These are phyloP conservation scores for Ophiorrhiza pumila DNA, from an alignment of 257 asterid species.

Conservation along the genomic window DNA sequence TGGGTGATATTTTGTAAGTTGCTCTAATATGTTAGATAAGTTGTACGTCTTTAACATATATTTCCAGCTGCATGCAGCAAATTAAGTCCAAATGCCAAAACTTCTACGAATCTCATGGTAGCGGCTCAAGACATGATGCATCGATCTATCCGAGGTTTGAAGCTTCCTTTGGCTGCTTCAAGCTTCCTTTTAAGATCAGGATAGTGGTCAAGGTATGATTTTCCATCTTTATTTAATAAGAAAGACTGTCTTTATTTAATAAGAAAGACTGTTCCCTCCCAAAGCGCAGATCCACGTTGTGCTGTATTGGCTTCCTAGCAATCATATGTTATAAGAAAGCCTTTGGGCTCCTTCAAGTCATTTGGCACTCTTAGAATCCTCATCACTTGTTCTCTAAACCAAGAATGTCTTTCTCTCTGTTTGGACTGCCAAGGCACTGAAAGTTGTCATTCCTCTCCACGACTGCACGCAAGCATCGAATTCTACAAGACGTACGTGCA, in stretches of 20 bases:
- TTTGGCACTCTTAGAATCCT: slow-evolving; percentile 28
- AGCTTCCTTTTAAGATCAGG: slow-evolving; percentile 28
- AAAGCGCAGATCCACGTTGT: no score
- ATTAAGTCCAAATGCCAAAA: no score
- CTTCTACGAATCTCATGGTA: slow-evolving; percentile 12
- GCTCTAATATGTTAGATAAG: no score
- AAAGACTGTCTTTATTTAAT: no score
- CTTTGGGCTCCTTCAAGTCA: slow-evolving; percentile 30
- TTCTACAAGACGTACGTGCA: no score
- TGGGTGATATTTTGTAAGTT: no score
- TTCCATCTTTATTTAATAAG: slow-evolving; percentile 18
- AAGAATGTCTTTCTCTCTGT: slow-evolving; percentile 5
- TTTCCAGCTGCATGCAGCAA: no score
- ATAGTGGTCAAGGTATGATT: slow-evolving; percentile 27
- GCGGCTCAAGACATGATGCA: slow-evolving; percentile 14
- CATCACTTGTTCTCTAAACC: slow-evolving; percentile 29
- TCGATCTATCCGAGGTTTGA: slow-evolving; percentile 28
- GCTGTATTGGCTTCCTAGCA: no score
- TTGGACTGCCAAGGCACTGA: background rate
- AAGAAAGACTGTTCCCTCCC: slow-evolving; percentile 14
- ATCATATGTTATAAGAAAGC: slow-evolving; percentile 26
- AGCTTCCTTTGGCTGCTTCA: background rate
- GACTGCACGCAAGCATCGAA: no score
- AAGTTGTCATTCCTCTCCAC: slow-evolving; percentile 1
- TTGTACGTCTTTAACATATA: no score